A percentile compares a stretch with the other conserved stretches of the same genome.
phyloP scores from a whole-genome alignment of 495 filamentous ascomycete genomes.

The Neurospora tetraspora region DNA sequence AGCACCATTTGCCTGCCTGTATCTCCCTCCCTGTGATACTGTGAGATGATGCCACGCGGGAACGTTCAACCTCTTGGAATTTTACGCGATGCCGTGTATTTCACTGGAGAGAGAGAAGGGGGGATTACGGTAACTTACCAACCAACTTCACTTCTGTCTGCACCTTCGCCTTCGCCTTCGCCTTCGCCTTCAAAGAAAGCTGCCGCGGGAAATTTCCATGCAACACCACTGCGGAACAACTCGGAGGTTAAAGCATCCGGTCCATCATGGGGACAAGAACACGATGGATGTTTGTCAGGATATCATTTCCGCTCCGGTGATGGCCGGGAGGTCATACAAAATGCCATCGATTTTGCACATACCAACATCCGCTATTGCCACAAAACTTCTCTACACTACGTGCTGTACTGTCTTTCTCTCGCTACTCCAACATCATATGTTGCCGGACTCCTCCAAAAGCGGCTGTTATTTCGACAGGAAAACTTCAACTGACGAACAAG shows the following conservation, averaged over 20 bases:
- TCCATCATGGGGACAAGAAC: background rate
- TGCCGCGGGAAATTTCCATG: background rate
- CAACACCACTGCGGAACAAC: background rate
- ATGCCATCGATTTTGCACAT: background rate
- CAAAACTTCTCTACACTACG: background rate
- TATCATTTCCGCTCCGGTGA: background rate
- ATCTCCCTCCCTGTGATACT: background rate
- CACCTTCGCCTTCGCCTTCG: background rate
- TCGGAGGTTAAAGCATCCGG: too few relatives aligned
- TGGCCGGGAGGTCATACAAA: background rate
- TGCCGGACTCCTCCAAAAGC: background rate
- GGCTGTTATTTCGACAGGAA: background rate
- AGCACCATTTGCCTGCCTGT: background rate
- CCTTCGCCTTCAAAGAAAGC: background rate
- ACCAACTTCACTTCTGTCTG: background rate
- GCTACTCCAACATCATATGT: background rate
- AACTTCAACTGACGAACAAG: background rate
- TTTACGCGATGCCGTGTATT: background rate
- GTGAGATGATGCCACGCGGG: background rate
- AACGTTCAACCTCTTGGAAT: background rate
- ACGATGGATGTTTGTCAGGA: background rate
- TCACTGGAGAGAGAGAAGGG: background rate
- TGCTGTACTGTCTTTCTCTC: background rate
- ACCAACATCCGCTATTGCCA: background rate
- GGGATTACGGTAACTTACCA: background rate